These are phyloP conservation scores for Arachnomyces sp. DNA, from an alignment of 2,329 filamentous ascomycete species.

Conservation along the genomic window DNA sequence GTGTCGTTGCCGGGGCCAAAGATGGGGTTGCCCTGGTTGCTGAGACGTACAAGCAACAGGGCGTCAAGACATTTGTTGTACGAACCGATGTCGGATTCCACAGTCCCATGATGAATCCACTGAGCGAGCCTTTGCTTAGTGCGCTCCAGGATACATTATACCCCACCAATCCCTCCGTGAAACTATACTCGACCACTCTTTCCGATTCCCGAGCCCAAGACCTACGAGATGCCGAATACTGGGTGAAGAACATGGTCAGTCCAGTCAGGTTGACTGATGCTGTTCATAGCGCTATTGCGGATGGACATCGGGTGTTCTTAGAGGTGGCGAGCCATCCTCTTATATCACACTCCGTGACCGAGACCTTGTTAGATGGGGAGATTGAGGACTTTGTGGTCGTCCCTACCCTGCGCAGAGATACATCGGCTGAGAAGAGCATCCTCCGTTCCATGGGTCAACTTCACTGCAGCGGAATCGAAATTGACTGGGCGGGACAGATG, in stretches of 20 bases:
- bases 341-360: slow-evolving; percentile 34
- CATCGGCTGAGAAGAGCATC: slow-evolving; percentile 19
- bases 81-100: slow-evolving; percentile 38
- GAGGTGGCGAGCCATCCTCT: slow-evolving; percentile 38
- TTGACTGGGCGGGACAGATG: slow-evolving; percentile 21
- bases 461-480: slow-evolving; percentile 21
- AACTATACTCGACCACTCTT: too few species aligned
- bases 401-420: slow-evolving; percentile 25
- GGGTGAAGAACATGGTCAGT: slow-evolving; percentile 33
- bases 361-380: slow-evolving; percentile 27
- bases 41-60: slow-evolving; percentile 6
- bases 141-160: slow-evolving; percentile 10
- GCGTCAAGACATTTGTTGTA: slow-evolving; percentile 27
- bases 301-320: slow-evolving; percentile 33
- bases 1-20: too few species aligned
- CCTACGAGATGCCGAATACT: slow-evolving; percentile 28
- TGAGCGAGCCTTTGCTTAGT: slow-evolving; percentile 21
- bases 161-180: too few species aligned
- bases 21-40: slow-evolving; percentile 5
- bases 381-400: slow-evolving; percentile 25
- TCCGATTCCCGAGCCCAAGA: too few species aligned
- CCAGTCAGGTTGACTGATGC: slow-evolving; percentile 31
- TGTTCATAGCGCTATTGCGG: slow-evolving; percentile 27
- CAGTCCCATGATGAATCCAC: slow-evolving; percentile 27
- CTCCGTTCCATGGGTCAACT: slow-evolving; percentile 23